A percentile compares a stretch with the other conserved stretches of the same genome.
Conservation (phyloP, 345 rosid species). For the Melaleuca quinquenervia region DNA sequence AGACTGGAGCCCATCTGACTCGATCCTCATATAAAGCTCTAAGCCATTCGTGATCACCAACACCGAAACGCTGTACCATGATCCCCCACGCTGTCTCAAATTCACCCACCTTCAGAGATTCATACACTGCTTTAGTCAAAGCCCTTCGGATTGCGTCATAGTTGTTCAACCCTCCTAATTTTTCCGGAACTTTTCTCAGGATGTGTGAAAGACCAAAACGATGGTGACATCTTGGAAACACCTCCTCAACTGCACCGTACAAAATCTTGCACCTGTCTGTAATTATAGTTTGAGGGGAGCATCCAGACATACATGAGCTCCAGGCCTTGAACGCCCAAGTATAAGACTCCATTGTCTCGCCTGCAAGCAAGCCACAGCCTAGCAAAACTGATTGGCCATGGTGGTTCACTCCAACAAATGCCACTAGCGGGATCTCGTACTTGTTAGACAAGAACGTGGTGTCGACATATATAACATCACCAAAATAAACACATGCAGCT, state of each 20-base stretch:
- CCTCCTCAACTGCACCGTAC: constrained; percentile 1
- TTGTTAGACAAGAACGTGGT: constrained; percentile 7
- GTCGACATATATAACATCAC: constrained; percentile 14
- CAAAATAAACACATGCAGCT: constrained; percentile 10
- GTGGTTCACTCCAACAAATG: constrained; percentile 16
- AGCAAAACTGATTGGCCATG: constrained; percentile 19
- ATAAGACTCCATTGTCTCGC: constrained; percentile 11
- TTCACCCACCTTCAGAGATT: constrained; percentile 13
- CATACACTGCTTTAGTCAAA: constrained; percentile 9
- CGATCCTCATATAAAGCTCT: constrained; percentile 62
- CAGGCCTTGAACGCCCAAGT: constrained; percentile 17
- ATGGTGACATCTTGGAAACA: constrained; percentile 13
- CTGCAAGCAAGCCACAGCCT: constrained; percentile 20
- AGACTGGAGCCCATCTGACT: constrained; percentile 73
- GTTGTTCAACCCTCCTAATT: constrained; percentile 16
- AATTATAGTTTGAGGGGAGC: constrained; percentile 11
- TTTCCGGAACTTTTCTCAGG: constrained; percentile 17
- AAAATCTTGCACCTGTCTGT: constrained; percentile 8
- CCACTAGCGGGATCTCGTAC: constrained; percentile 19
- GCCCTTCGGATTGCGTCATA: constrained; percentile 12
- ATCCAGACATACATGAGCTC: constrained; percentile 10
- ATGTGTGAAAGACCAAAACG: constrained; percentile 10
- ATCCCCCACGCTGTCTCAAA: constrained; percentile 17
- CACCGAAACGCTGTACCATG: constrained; percentile 14
- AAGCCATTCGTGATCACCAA: constrained; percentile 30